A percentile compares a stretch with the other conserved stretches of the same genome.
Conservation (phyloP, 116 monocot genomes). For the Posidonia oceanica region DNA sequence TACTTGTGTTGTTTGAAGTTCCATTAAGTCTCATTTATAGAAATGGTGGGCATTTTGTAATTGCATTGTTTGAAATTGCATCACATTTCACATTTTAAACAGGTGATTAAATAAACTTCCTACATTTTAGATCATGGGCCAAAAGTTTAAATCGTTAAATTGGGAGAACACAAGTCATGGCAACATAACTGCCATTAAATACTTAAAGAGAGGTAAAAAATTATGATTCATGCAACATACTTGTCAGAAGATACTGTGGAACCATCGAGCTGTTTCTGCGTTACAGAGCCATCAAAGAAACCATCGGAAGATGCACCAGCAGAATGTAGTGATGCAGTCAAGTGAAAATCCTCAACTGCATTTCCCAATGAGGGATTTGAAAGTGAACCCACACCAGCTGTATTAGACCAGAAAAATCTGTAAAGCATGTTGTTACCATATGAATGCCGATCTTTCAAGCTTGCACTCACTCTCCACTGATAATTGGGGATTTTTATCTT, state of each 20-base stretch:
- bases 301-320: slow-evolving; percentile 43
- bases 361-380: slow-evolving; percentile 16
- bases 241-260: slow-evolving; percentile 32
- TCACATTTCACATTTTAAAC: too few species aligned
- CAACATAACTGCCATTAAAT: neutral
- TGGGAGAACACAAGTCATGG: neutral
- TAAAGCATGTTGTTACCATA: slow-evolving; percentile 34
- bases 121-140: too few species aligned
- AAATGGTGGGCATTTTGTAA: too few species aligned
- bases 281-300: slow-evolving; percentile 20
- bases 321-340: slow-evolving; percentile 23
- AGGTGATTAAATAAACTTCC: too few species aligned
- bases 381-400: slow-evolving; percentile 22
- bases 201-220: neutral
- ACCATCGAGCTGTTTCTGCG: slow-evolving; percentile 22
- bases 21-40: too few species aligned
- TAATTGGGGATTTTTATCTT: slow-evolving; percentile 18
- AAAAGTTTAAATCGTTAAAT: too few species aligned
- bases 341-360: slow-evolving; percentile 27
- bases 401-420: slow-evolving; percentile 38
- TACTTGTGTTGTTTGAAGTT: too few species aligned
- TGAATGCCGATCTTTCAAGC: slow-evolving; percentile 26
- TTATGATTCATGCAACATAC: slow-evolving; percentile 20
- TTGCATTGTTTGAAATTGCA: too few species aligned
- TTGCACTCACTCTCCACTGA: slow-evolving; percentile 27